Evolutionary conservation across 1,139 yeast species (phyloP).

Genomic region (Geotrichum siamense): DNA sequence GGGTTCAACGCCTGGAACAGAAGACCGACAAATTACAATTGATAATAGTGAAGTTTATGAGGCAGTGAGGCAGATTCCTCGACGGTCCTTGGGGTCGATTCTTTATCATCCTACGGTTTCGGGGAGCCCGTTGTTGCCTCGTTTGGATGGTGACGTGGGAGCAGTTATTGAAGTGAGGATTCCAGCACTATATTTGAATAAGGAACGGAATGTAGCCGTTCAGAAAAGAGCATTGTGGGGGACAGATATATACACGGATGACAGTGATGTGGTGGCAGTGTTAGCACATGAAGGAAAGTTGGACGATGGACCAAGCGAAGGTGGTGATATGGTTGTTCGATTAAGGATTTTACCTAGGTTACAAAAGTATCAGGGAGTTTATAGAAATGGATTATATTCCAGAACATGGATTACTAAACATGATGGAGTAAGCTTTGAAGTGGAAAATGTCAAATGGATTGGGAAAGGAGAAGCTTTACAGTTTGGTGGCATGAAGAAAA

Average conservation of each 20-base stretch:
- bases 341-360: conserved; percentile 64
- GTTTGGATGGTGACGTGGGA: conserved; percentile 48
- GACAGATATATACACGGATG: conserved; percentile 86
- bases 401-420: conserved; percentile 64
- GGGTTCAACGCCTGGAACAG: conserved; percentile 44
- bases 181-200: conserved; percentile 37
- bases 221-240: conserved; percentile 75
- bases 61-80: conserved; percentile 36
- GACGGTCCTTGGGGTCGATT: conserved; percentile 53
- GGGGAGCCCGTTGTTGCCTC: conserved; percentile 30
- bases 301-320: conserved; percentile 1
- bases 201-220: conserved; percentile 37
- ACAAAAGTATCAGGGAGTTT: conserved; percentile 53
- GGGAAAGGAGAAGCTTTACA: conserved; percentile 33
- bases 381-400: conserved; percentile 61
- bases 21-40: conserved; percentile 37
- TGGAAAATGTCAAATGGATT: conserved; percentile 44
- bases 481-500: conserved; percentile 25
- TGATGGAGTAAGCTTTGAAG: conserved; percentile 60
- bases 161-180: conserved; percentile 56
- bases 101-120: conserved; percentile 45
- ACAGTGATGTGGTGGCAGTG: conserved; percentile 72
- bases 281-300: conserved; percentile 60
- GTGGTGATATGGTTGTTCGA: conserved; percentile 39
- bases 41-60: conserved; percentile 23